Conservation (phyloP, 2,329 filamentous ascomycete species). For the Trichoderma sp. region DNA sequence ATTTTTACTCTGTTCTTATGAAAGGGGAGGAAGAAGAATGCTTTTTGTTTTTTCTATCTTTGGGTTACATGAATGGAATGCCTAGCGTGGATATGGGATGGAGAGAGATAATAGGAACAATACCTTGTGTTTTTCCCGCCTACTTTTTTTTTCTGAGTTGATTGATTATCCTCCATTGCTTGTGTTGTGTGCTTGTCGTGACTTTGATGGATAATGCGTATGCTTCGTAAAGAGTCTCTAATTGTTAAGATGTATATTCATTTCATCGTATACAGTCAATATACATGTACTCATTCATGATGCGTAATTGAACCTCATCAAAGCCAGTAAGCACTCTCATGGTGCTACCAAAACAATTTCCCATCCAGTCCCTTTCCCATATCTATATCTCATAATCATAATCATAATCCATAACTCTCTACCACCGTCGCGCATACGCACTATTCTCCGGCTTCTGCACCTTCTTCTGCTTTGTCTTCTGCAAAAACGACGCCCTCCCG, state of each 20-base stretch:
- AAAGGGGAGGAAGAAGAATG: neutral
- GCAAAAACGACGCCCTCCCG: conserved; percentile 24
- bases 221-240: neutral
- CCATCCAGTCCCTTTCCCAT: neutral
- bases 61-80: conserved; percentile 8
- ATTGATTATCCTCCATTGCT: neutral
- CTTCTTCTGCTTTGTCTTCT: conserved; percentile 26
- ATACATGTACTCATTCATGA: neutral
- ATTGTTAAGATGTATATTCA: neutral
- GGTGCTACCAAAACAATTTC: neutral
- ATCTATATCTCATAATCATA: neutral
- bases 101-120: neutral
- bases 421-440: conserved; percentile 46
- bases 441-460: conserved; percentile 36
- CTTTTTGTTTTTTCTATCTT: neutral
- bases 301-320: neutral
- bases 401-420: neutral
- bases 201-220: neutral
- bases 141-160: neutral
- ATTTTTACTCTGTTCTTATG: neutral
- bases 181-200: neutral
- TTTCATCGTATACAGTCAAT: neutral
- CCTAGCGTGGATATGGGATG: conserved; percentile 7
- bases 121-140: neutral
- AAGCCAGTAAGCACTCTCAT: neutral